A percentile compares a stretch with the other conserved stretches of the same genome.
These are phyloP conservation scores for Cladosporium sp. DNA, from an alignment of 2,329 filamentous ascomycete species.

Conservation along the genomic window DNA sequence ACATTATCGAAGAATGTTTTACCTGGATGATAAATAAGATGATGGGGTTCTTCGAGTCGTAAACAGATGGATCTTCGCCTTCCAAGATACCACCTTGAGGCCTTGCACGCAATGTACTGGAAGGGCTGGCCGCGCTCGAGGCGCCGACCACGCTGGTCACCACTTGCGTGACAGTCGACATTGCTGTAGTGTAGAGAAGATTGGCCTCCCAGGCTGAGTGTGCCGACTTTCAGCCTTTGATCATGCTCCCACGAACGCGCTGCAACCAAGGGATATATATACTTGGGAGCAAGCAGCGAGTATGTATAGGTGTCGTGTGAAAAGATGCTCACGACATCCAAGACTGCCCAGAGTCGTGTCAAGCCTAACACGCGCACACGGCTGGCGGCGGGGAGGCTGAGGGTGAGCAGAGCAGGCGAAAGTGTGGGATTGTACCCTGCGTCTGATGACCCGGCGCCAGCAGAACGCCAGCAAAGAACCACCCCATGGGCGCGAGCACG, in stretches of 20 bases:
- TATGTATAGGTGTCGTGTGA: not conserved
- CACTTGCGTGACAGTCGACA: constrained; percentile 17
- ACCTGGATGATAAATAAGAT: constrained; percentile 75
- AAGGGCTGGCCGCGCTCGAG: constrained; percentile 28
- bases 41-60: constrained; percentile 70
- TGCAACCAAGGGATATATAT: not conserved
- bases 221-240: constrained; percentile 1
- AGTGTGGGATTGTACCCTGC: constrained; percentile 8
- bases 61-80: constrained; percentile 66
- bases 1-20: constrained; percentile 22
- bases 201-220: not conserved
- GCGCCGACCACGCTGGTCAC: not conserved
- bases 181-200: not conserved
- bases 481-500: constrained; percentile 10
- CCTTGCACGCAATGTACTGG: constrained; percentile 40
- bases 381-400: constrained; percentile 11
- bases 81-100: constrained; percentile 71
- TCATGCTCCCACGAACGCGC: not conserved
- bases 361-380: constrained; percentile 12
- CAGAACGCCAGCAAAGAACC: not conserved
- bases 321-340: constrained; percentile 13
- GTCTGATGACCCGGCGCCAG: constrained; percentile 11
- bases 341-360: constrained; percentile 8
- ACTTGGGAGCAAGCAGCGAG: not conserved
- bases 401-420: not conserved